phyloP scores from a whole-genome alignment of 352 stramenopile genomes.

The Phytophthora multivora region DNA sequence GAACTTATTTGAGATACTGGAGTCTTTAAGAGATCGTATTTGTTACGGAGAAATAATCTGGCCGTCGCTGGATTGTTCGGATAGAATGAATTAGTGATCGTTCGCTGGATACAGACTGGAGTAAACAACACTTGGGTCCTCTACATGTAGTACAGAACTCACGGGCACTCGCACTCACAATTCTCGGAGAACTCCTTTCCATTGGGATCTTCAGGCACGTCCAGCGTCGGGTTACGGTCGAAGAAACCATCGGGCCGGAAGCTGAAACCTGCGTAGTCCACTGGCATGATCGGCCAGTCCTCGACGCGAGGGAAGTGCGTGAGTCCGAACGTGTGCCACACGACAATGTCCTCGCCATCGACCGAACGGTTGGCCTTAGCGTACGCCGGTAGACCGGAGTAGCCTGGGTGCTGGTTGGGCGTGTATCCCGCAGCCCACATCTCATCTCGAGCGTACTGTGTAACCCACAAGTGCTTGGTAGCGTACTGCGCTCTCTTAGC shows the following conservation, averaged over 20 bases:
- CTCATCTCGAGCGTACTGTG: constrained; percentile 59
- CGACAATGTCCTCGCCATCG: constrained; percentile 66
- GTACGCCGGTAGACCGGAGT: constrained; percentile 60
- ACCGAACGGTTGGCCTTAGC: constrained; percentile 54
- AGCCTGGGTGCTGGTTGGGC: constrained; percentile 59
- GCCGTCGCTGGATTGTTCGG: constrained; percentile 1
- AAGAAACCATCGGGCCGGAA: constrained; percentile 77
- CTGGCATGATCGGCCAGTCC: constrained; percentile 81
- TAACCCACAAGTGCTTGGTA: constrained; percentile 78
- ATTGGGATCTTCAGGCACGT: constrained; percentile 51
- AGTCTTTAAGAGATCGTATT: no score
- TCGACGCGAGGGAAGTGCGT: constrained; percentile 72
- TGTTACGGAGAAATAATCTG: no score
- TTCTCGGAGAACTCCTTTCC: constrained; percentile 41
- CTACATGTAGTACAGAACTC: not conserved
- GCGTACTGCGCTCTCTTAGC: constrained; percentile 60
- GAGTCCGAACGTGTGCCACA: constrained; percentile 81
- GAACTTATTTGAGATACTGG: constrained; percentile 31
- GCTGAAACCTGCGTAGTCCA: constrained; percentile 69
- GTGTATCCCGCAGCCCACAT: constrained; percentile 75
- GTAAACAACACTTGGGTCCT: no score
- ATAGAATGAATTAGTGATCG: not conserved
- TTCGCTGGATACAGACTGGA: constrained; percentile 12
- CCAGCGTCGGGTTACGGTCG: constrained; percentile 59
- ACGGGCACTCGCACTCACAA: constrained; percentile 23